Base-by-base conservation (phyloP, 805 yeast genomes). In the Nakazawaea holstii region DNA sequence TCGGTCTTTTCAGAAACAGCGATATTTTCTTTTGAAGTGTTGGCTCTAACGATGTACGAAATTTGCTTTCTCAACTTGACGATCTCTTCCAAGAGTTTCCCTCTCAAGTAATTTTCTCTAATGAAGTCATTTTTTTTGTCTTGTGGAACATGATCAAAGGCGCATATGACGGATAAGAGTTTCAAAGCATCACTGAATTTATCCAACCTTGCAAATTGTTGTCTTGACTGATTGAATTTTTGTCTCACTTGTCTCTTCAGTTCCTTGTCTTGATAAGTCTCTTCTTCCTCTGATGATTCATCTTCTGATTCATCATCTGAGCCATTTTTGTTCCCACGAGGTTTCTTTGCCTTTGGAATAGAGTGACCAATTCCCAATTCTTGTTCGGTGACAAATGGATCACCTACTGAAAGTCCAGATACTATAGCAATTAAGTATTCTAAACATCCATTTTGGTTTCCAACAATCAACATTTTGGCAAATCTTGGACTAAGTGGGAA, bases 401-500 rank as follows among this genome's bases (percentile, higher is more conserved):
- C 95, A 5, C 97, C 97, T 39, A 94, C 97, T 0, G 97, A 84
- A 30, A 94, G 67, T 0, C 90, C 96, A 30, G 97, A 85, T 1
- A 94, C 97, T 46, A 94, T 74, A 0, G 97, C 94, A 40, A 94
- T 80, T n/a, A 94, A 75, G 59, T 87, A 92, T 0, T 95, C 89
- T 48, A 94, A 68, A 64, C 97, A 91, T 6, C 77, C 84, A 39
- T 77, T 80, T 62, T 94, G 97, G 61, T 89, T 87, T 6, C 96
- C 96, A 35, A 92, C 78, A 28, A 91, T 74, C 48, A 94, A 70
- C 77, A 94, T 88, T 60, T 91, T 91, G 2, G 98, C 82, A 63
- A 86, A 95, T 42, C 99, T 73, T 2, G 99, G 99, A 59, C 94
- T 83, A 55, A 94, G 71, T 35, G 99, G 99, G 72, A 94, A 92